Percentiles rank a stretch among this genome's conserved stretches.
These are phyloP conservation scores for Diaporthe batatas DNA, from an alignment of 2,329 filamentous ascomycete species.

Conservation along the genomic window DNA sequence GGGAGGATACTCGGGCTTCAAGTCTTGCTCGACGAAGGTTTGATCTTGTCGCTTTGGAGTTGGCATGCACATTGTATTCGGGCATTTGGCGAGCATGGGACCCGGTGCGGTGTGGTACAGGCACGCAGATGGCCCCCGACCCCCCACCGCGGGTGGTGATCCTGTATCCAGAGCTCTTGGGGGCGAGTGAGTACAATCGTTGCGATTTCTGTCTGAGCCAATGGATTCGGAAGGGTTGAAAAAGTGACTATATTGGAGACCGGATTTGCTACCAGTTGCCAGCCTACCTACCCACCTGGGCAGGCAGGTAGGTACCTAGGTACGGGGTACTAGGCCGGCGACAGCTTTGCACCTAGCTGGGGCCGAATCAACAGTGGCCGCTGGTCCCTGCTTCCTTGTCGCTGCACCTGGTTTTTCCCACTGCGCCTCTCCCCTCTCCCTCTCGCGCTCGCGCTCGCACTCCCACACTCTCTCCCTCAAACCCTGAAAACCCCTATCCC, in stretches of 20 bases:
- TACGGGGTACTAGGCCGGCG: not conserved
- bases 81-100: not conserved
- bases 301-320: no score
- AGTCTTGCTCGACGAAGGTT: not conserved
- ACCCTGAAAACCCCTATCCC: conserved; percentile 33
- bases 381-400: not conserved
- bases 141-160: no score
- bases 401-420: not conserved
- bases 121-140: no score
- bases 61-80: not conserved
- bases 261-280: not conserved
- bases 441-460: not conserved
- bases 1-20: not conserved
- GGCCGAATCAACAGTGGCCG: not conserved
- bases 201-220: not conserved
- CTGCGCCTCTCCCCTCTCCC: not conserved
- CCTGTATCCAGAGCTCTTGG: not conserved
- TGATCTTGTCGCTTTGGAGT: not conserved
- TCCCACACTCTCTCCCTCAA: conserved; percentile 19
- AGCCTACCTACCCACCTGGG: not conserved
- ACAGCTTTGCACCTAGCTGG: not conserved
- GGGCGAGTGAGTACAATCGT: not conserved
- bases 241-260: no score
- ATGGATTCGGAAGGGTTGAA: no score
- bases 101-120: no score